Conservation (phyloP, 352 stramenopile genomes). For the Phytophthora europaea region DNA sequence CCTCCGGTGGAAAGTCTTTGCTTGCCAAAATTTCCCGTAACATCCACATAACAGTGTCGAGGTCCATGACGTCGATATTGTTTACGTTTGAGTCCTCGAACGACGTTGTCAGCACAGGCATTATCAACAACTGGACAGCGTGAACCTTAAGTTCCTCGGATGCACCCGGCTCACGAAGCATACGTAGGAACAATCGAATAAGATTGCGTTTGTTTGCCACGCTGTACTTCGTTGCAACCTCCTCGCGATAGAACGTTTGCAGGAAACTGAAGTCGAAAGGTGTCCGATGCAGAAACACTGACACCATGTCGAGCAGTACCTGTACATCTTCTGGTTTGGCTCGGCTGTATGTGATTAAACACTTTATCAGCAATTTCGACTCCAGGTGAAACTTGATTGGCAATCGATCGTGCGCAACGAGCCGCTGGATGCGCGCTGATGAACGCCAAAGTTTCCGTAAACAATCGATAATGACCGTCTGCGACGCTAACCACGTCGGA, state of each 20-base stretch:
- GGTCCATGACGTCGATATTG: constrained; percentile 89
- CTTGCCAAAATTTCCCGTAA: constrained; percentile 89
- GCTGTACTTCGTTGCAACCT: constrained; percentile 79
- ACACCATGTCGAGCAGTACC: constrained; percentile 96
- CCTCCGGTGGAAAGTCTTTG: constrained; percentile 78
- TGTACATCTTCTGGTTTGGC: constrained; percentile 95
- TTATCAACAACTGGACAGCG: constrained; percentile 94
- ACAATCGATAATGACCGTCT: constrained; percentile 92
- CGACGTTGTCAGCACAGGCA: constrained; percentile 91
- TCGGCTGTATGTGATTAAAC: constrained; percentile 95
- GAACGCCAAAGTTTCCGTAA: constrained; percentile 96
- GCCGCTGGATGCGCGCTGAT: constrained; percentile 77
- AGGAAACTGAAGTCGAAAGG: constrained; percentile 97
- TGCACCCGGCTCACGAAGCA: constrained; percentile 76
- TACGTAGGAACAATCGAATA: constrained; percentile 91
- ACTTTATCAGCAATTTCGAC: constrained; percentile 95
- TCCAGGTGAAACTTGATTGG: constrained; percentile 96
- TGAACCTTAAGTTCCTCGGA: constrained; percentile 94
- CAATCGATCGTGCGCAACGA: constrained; percentile 77
- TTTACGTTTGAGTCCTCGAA: constrained; percentile 85
- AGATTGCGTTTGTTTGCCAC: constrained; percentile 85
- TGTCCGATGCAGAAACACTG: constrained; percentile 94
- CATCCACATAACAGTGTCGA: constrained; percentile 91
- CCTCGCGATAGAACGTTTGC: constrained; percentile 88
- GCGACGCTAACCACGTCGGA: constrained; percentile 86